A percentile compares a stretch with the other conserved stretches of the same genome.
Evolutionary conservation across 2,329 filamentous ascomycete genomes (phyloP).

Genomic region (Calonectria ilicicola): DNA sequence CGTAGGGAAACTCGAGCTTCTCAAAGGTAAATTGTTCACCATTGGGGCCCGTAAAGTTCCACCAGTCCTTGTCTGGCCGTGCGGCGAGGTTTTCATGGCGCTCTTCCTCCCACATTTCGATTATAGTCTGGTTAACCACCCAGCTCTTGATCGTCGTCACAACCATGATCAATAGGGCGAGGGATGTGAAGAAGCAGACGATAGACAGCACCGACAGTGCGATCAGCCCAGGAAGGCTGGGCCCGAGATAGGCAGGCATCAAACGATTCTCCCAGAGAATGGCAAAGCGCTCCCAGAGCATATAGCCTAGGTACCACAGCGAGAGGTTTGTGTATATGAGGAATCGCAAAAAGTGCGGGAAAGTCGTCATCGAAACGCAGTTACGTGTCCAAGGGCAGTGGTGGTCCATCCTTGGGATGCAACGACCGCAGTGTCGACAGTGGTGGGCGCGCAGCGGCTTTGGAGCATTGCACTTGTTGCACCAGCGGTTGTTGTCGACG

Average conservation of each 20-base stretch:
- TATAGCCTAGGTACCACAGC: slow-evolving; percentile 70
- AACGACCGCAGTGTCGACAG: slow-evolving; percentile 80
- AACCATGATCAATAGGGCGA: slow-evolving; percentile 75
- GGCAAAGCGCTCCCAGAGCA: slow-evolving; percentile 70
- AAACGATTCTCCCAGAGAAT: slow-evolving; percentile 74
- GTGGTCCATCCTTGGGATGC: slow-evolving; percentile 86
- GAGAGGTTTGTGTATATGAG: slow-evolving; percentile 75
- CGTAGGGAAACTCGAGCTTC: slow-evolving; percentile 84
- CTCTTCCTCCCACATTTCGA: slow-evolving; percentile 82
- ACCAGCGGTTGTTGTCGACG: slow-evolving; percentile 67
- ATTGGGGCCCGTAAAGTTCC: slow-evolving; percentile 51
- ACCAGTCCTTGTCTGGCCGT: slow-evolving; percentile 60
- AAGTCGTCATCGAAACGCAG: slow-evolving; percentile 85
- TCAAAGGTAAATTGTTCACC: slow-evolving; percentile 62
- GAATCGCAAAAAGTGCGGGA: slow-evolving; percentile 87
- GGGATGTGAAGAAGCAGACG: slow-evolving; percentile 68
- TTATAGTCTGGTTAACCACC: slow-evolving; percentile 79
- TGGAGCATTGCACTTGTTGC: slow-evolving; percentile 78
- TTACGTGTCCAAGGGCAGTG: slow-evolving; percentile 89
- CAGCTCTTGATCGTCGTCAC: slow-evolving; percentile 72
- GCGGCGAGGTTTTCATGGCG: slow-evolving; percentile 69
- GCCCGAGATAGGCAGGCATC: slow-evolving; percentile 81
- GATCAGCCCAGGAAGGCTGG: slow-evolving; percentile 68
- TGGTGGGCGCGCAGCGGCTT: slow-evolving; percentile 86
- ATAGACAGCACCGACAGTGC: slow-evolving; percentile 71